Conservation (phyloP, 768 basidiomycete species). For the Suillus sp. region DNA sequence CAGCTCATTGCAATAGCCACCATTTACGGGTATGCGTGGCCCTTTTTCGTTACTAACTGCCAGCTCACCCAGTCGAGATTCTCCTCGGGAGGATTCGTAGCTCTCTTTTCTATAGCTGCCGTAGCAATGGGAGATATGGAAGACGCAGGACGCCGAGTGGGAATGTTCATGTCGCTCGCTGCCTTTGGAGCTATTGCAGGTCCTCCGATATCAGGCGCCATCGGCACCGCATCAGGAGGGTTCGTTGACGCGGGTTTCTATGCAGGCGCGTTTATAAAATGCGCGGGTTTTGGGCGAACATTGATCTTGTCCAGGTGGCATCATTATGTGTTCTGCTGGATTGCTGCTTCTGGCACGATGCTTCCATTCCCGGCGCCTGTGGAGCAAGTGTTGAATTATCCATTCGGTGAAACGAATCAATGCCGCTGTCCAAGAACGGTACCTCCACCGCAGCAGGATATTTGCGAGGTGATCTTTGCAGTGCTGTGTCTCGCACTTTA, state of each 20-base stretch:
- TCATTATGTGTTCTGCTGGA: conserved; percentile 43
- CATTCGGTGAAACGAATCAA: not conserved
- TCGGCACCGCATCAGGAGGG: conserved; percentile 51
- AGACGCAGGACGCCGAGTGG: conserved; percentile 66
- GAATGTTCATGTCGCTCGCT: conserved; percentile 63
- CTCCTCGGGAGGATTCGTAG: conserved; percentile 62
- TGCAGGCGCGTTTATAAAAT: conserved; percentile 34
- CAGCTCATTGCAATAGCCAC: conserved; percentile 55
- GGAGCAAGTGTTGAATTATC: conserved; percentile 42
- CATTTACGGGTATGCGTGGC: conserved; percentile 58
- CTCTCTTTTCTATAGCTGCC: conserved; percentile 56
- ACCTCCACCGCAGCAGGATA: not conserved
- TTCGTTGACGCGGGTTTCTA: conserved; percentile 43
- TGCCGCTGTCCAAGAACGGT: not conserved
- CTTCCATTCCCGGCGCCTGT: conserved; percentile 40
- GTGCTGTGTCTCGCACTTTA: not conserved
- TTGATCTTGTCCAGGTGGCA: conserved; percentile 31
- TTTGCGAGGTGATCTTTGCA: not conserved
- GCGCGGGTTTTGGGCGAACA: not conserved
- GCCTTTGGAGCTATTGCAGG: conserved; percentile 67
- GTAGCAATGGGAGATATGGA: conserved; percentile 59
- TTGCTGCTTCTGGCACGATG: conserved; percentile 44
- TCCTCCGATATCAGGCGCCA: conserved; percentile 75
- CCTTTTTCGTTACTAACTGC: not conserved
- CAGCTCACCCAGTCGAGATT: conserved; percentile 40